Evolutionary conservation across 2,329 filamentous ascomycete species (phyloP), one percentile per base, ranked within the genome.

Genomic region (Sporothrix luriei): DNA sequence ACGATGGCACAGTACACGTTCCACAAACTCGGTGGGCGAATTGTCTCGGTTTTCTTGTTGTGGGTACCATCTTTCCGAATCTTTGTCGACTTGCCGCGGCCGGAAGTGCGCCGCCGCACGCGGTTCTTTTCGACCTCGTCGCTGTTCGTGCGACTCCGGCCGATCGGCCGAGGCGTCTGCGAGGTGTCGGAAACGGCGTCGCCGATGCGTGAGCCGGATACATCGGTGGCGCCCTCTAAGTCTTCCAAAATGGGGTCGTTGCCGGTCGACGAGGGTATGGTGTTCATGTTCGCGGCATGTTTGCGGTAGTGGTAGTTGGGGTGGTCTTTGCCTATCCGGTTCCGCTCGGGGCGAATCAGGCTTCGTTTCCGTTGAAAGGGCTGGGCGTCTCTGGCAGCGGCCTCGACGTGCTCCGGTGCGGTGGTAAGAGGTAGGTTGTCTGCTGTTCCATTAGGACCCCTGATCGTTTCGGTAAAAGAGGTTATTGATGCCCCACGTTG

Each of bases 221-320:
- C 77, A 76, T 89, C 81, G 51, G 84, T 89, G 26, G 85, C 86
- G 71, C 84, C 89, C 69, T 91, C 91, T 24, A 91, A 80, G 71
- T 93, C 90, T 79, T 97, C 94, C 68, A 91, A 80, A 67, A 97
- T 88, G 2, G 94, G 93, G 75, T 98, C 94, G 75, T 97, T 91
- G 71, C 95, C 95, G 0, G 95, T 98, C 7, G 92, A 91, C 0
- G 95, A 98, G 0, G 96, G 95, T 73, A 93, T 84, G 5, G 93
- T 91, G 69, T 90, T 86, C 93, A 99, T 97, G 73, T 94, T 91
- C 75, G 93, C 91, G 11, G 96, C 93, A 86, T 97, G 94, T 78
- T 97, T 91, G 74, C 93, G 89, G 80, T 99, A 99, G 80, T 97
- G 87, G 77, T 97, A 99, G 79, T 98, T 96, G 16, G 94, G 93